Evolutionary conservation across 1,284 basidiomycete species (phyloP), one percentile per base, ranked within the genome.

Genomic region (Cutaneotrichosporon cutaneum): DNA sequence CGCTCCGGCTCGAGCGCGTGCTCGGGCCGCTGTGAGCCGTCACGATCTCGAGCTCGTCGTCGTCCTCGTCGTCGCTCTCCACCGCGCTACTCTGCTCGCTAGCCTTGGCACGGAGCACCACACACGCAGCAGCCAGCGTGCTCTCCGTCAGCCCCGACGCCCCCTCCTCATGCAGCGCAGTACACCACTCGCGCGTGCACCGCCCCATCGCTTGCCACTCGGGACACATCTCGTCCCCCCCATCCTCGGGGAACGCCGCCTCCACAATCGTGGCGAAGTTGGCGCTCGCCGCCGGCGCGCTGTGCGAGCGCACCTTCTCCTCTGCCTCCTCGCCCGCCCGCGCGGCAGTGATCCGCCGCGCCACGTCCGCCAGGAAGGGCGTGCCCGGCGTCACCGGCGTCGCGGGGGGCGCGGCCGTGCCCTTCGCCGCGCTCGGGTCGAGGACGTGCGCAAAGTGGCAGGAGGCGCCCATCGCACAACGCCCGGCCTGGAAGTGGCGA

Each of bases 401-500:
- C n/a, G 36, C 16, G 18, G 48, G 48, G 5, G 50, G 58, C 22
- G 36, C 24, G 45, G 18, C n/a, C 27, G 45, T 55, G 35, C 52
- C 52, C 24, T 44, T 50, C 8, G 30, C 16, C 4, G 42, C 47
- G 22, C 27, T 22, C 5, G 42, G 18, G 14, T 63, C 53, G 8
- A 30, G 6, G 11, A 75, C 74, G 60, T 80, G 78, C 0, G 77
- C 76, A 54, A 79, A 80, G 62, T 77, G 74, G 59, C 78, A 80
- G 10, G 69, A 63, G 35, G 77, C 74, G 39, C 77, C 78, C 13
- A 75, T 68, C 3, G 59, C 63, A 65, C 78, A 80, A 42, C 67
- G 63, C 0, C 73, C 74, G 0, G 70, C 57, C 57, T 75, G 74
- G 58, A 66, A 80, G 66, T 80, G 78, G 36, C 75, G 58, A 59